Conservation (phyloP, 2,329 filamentous ascomycete species). For the Calonectria leucothoes region DNA sequence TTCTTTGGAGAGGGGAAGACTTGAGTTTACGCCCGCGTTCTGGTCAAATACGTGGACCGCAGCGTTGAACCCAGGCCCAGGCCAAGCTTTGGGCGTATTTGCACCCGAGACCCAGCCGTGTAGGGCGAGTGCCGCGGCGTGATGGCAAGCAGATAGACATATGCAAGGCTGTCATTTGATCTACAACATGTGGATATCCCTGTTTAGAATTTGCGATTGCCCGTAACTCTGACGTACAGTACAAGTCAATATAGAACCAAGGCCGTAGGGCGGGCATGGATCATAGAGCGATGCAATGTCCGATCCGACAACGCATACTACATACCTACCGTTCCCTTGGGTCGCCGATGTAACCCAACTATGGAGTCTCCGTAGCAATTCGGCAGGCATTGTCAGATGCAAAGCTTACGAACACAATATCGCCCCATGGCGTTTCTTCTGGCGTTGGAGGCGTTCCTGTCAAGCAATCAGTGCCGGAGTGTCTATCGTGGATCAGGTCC, state of each 20-base stretch:
- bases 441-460: neutral
- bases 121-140: slow-evolving; percentile 2
- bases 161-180: slow-evolving; percentile 1
- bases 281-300: slow-evolving; percentile 3
- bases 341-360: slow-evolving; percentile 8
- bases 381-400: neutral
- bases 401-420: neutral
- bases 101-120: neutral
- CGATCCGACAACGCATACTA: slow-evolving; percentile 6
- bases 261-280: neutral
- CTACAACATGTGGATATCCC: neutral
- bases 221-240: neutral
- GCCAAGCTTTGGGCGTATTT: neutral
- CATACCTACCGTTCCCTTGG: slow-evolving; percentile 4
- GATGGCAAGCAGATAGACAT: neutral
- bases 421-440: neutral
- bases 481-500: neutral
- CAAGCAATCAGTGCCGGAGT: neutral
- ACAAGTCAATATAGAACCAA: slow-evolving; percentile 1
- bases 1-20: neutral
- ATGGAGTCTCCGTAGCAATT: neutral
- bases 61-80: neutral
- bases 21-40: neutral
- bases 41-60: neutral
- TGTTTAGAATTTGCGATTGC: neutral